Evolutionary conservation across 164 flowering plant genomes (phyloP).

Genomic region (Akebia trifoliata): DNA sequence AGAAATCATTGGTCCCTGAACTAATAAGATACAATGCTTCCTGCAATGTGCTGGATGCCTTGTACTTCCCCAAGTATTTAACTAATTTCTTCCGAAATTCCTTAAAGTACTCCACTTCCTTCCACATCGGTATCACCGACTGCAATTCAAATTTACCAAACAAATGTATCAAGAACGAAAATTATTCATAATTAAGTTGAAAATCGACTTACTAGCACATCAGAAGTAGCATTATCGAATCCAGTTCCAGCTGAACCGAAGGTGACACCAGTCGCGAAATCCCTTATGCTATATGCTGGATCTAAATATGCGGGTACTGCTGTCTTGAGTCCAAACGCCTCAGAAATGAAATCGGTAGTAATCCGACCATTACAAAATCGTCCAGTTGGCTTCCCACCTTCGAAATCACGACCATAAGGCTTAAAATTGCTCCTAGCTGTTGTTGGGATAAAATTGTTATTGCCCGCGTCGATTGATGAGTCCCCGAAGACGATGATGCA

Average conservation of each 20-base stretch:
- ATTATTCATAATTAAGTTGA: neutral
- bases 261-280: constrained; percentile 56
- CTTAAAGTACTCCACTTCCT: constrained; percentile 14
- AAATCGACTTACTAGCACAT: constrained; percentile 37
- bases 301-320: constrained; percentile 54
- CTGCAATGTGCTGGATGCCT: neutral
- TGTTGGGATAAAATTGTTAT: constrained; percentile 47
- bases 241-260: constrained; percentile 74
- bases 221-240: constrained; percentile 53
- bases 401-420: constrained; percentile 66
- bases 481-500: constrained; percentile 66
- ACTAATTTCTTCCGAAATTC: constrained; percentile 4
- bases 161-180: neutral
- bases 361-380: constrained; percentile 59
- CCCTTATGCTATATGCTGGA: constrained; percentile 40
- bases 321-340: constrained; percentile 48
- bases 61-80: neutral
- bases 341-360: constrained; percentile 53
- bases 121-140: constrained; percentile 18
- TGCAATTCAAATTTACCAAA: neutral
- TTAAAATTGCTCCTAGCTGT: constrained; percentile 43
- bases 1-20: constrained; percentile 13
- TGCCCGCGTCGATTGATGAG: constrained; percentile 61
- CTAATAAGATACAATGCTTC: constrained; percentile 14
- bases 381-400: constrained; percentile 47